Percentiles rank a stretch among this genome's conserved stretches.
These are phyloP conservation scores for Fusarium dimerum DNA, from an alignment of 2,329 filamentous ascomycete genomes.

Conservation along the genomic window DNA sequence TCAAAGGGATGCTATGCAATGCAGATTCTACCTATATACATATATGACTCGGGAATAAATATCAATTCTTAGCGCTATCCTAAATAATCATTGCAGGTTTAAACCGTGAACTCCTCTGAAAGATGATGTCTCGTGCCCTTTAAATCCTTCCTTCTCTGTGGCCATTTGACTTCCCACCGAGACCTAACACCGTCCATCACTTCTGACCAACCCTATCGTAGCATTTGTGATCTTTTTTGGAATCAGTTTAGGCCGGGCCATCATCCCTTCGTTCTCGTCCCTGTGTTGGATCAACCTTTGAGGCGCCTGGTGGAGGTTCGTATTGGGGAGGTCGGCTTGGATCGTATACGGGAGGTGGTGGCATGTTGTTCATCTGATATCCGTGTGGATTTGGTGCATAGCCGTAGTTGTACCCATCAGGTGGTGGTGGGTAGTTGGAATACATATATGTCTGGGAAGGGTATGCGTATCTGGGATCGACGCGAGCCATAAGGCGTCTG, in stretches of 20 bases:
- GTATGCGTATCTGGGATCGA: conserved; percentile 52
- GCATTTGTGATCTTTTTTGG: conserved; percentile 42
- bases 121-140: too few relatives aligned
- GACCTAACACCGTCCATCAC: neutral
- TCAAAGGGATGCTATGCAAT: conserved; percentile 10
- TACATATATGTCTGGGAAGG: conserved; percentile 39
- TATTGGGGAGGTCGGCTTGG: conserved; percentile 59
- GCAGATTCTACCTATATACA: neutral
- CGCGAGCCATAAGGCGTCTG: conserved; percentile 44
- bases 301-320: conserved; percentile 48
- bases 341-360: conserved; percentile 60
- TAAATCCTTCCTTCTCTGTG: too few relatives aligned
- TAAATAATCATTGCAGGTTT: neutral
- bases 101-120: too few relatives aligned
- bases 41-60: neutral
- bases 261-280: conserved; percentile 24
- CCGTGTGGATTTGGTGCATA: conserved; percentile 22
- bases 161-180: too few relatives aligned
- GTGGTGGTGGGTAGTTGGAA: conserved; percentile 39
- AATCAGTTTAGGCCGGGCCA: conserved; percentile 40
- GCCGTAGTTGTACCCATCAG: conserved; percentile 23
- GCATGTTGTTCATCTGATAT: conserved; percentile 37
- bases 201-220: neutral
- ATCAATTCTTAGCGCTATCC: conserved; percentile 1
- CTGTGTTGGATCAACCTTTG: conserved; percentile 57